These are phyloP conservation scores for Echinosophora koreensis DNA, from an alignment of 306 rosid genomes.

Conservation along the genomic window DNA sequence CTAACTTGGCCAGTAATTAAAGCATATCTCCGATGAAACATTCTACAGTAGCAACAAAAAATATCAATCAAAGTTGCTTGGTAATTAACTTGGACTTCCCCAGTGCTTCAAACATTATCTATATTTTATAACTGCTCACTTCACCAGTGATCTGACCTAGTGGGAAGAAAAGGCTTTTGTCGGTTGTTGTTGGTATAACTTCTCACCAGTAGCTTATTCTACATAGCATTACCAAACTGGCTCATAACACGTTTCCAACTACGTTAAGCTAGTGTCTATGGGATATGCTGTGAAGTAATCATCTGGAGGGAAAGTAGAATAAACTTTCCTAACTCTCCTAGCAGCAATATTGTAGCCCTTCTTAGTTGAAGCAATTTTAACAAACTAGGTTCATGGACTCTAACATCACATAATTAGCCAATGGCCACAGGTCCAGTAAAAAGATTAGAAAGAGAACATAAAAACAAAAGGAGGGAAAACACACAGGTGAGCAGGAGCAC, in stretches of 20 bases:
- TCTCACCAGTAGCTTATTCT: background rate
- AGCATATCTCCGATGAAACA: background rate
- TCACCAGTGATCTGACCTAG: background rate
- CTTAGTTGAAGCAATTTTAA: slow-evolving; percentile 12
- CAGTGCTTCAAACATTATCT: background rate
- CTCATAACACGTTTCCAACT: slow-evolving; percentile 1
- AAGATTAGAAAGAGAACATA: background rate
- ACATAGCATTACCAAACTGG: background rate
- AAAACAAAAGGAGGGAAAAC: background rate
- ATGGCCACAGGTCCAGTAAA: background rate
- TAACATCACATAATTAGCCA: background rate
- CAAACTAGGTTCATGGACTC: background rate
- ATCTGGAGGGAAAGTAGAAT: background rate
- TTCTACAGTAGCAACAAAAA: background rate
- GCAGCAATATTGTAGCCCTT: background rate
- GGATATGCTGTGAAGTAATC: background rate
- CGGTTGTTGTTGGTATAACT: background rate
- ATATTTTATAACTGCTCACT: background rate
- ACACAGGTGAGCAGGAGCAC: background rate
- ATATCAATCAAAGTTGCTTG: background rate
- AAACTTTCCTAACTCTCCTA: background rate
- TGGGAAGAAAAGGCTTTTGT: background rate
- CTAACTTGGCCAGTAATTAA: background rate
- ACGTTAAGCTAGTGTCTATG: background rate
- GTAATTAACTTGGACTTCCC: slow-evolving; percentile 21